phyloP scores from a whole-genome alignment of 495 filamentous ascomycete species.

The Penicillium tannophilum region DNA sequence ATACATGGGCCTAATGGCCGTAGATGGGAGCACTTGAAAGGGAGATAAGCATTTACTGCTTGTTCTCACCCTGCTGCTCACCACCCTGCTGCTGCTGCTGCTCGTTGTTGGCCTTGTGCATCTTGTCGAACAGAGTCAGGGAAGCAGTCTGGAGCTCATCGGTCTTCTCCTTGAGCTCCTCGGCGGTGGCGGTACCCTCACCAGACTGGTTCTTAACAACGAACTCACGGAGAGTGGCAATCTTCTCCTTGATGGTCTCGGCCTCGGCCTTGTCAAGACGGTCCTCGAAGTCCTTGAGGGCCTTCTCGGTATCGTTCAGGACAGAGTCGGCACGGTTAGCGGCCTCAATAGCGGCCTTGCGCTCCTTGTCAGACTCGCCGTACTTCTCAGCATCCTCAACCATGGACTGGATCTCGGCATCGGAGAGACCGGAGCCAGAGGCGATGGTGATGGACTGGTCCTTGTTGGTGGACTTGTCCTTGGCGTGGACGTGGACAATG shows the following conservation, averaged over 20 bases:
- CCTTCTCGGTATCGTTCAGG: slow-evolving; percentile 97
- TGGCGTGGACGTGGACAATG: slow-evolving; percentile 97
- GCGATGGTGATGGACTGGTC: slow-evolving; percentile 99
- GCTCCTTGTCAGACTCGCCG: slow-evolving; percentile 92
- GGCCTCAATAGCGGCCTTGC: slow-evolving; percentile 90
- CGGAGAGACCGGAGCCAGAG: slow-evolving; percentile 95
- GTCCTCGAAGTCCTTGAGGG: slow-evolving; percentile 93
- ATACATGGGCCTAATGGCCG: slow-evolving; percentile 18
- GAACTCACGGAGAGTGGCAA: slow-evolving; percentile 82
- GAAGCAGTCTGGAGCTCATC: slow-evolving; percentile 95
- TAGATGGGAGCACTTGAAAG: slow-evolving; percentile 1
- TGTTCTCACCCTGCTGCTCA: slow-evolving; percentile 79
- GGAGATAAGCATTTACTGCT: slow-evolving; percentile 57
- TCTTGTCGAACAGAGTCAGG: slow-evolving; percentile 98
- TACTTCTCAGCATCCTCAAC: slow-evolving; percentile 97
- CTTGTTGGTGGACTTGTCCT: slow-evolving; percentile 99
- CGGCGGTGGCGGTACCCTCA: slow-evolving; percentile 80
- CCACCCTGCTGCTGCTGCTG: slow-evolving; percentile 58
- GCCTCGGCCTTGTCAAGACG: slow-evolving; percentile 96
- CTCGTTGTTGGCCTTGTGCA: slow-evolving; percentile 92
- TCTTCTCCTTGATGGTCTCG: slow-evolving; percentile 92
- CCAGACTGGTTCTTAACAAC: slow-evolving; percentile 93
- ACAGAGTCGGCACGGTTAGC: slow-evolving; percentile 98
- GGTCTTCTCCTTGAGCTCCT: slow-evolving; percentile 95
- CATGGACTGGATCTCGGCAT: slow-evolving; percentile 93